Base-by-base conservation (phyloP, 139 green algal species). In the Chlorella sp. region DNA sequence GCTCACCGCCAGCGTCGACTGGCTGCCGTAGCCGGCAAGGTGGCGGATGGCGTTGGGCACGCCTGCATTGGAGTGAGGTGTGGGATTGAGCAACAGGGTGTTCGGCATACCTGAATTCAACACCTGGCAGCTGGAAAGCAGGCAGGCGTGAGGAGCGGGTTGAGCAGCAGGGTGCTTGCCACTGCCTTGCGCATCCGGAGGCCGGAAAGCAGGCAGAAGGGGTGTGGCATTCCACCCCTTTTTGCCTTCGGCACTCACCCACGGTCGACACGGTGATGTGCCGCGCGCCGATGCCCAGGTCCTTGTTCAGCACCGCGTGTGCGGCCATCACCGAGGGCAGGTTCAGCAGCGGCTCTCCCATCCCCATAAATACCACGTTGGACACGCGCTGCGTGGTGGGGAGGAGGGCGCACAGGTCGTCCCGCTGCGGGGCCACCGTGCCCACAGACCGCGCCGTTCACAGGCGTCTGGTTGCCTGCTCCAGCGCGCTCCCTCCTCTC, bases 231-330 rank as follows among this genome's bases (percentile, higher is more conserved):
- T n/a, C n/a, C n/a, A n/a, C n/a, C n/a, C n/a, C n/a, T n/a, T n/a
- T n/a, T n/a, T n/a, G n/a, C n/a, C n/a, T n/a, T n/a, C n/a, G n/a
- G n/a, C n/a, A n/a, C n/a, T n/a, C n/a, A n/a, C 95, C 96, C n/a
- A 99, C 96, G 0, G 96, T 99, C n/a, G 84, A 94, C 51, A 99
- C 92, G 33, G 96, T 99, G 70, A 99, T 97, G 79, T 89, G 88
- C 51, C 91, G 89, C 19, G 80, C 89, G 35, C 89, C 93, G 27
- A 99, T 93, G 60, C 93, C 92, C 43, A 99, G 50, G 27, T 93
- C 83, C 70, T 91, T 68, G 83, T 97, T 98, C 29, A 99, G 73
- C 25, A 86, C 79, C 5, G 76, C 38, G 41, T 87, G 78, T 6
- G 96, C 90, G 1, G 60, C 40, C 23, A 94, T 19, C 9, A 99